Percentiles rank a stretch among this genome's conserved stretches.
Conservation (phyloP, 1,139 yeast genomes). For the Blastobotrys petasosporus region DNA sequence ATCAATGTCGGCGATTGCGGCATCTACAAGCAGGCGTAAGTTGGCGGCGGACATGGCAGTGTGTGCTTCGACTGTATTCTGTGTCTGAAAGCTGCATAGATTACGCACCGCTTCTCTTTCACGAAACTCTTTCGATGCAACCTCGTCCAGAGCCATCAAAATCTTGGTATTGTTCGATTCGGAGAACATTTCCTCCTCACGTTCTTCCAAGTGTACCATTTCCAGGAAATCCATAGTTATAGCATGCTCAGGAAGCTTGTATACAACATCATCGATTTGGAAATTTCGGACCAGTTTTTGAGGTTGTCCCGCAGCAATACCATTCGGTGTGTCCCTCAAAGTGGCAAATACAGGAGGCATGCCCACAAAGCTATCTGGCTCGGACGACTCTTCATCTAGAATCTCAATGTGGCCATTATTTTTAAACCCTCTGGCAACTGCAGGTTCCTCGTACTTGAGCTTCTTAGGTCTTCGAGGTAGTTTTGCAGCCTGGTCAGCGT, state of each 20-base stretch:
- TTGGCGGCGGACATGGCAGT: conserved; percentile 27
- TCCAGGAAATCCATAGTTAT: conserved; percentile 70
- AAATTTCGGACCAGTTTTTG: conserved; percentile 37
- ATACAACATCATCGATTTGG: conserved; percentile 47
- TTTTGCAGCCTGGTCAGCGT: conserved; percentile 52
- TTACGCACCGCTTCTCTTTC: conserved; percentile 35
- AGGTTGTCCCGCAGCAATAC: conserved; percentile 43
- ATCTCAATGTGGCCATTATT: conserved; percentile 67
- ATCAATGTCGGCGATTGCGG: conserved; percentile 26
- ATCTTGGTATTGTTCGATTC: conserved; percentile 26
- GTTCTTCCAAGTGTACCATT: conserved; percentile 24
- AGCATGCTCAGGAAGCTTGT: conserved; percentile 65
- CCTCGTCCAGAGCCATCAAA: conserved; percentile 32
- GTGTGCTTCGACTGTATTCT: conserved; percentile 24
- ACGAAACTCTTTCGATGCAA: conserved; percentile 28
- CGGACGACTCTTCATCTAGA: conserved; percentile 31
- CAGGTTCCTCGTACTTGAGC: conserved; percentile 49
- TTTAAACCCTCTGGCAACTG: conserved; percentile 53
- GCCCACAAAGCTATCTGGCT: conserved; percentile 26
- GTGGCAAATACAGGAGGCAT: conserved; percentile 43
- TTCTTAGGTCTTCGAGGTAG: conserved; percentile 47
- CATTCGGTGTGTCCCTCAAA: conserved; percentile 35
- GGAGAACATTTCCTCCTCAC: conserved; percentile 19
- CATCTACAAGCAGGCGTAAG: conserved; percentile 38
- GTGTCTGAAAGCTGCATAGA: conserved; percentile 27